Conservation (phyloP, 169 alveolate species). For the Theileria parva region DNA sequence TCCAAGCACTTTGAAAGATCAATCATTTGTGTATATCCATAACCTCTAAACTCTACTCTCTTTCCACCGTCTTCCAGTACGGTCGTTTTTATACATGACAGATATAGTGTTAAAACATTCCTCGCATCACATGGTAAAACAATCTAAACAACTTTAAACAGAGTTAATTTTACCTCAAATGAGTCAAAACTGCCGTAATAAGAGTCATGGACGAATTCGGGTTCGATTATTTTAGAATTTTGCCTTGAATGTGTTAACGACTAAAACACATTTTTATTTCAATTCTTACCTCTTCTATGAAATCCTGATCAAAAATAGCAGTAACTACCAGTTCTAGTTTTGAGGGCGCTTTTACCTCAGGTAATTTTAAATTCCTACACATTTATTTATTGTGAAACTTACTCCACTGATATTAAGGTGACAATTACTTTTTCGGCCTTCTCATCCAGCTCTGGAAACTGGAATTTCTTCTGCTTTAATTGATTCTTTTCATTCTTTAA, state of each 20-base stretch:
- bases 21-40: constrained; percentile 44
- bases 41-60: constrained; percentile 35
- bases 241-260: constrained; percentile 43
- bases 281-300: constrained; percentile 41
- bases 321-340: constrained; percentile 45
- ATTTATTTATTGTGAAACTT: constrained; percentile 6
- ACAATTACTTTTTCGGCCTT: constrained; percentile 44
- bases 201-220: constrained; percentile 23
- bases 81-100: constrained; percentile 23
- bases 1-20: constrained; percentile 19
- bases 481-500: neutral
- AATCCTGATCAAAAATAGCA: constrained; percentile 53
- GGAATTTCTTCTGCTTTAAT: neutral
- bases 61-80: constrained; percentile 25
- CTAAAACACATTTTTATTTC: neutral
- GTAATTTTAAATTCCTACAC: constrained; percentile 36
- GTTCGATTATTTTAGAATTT: constrained; percentile 24
- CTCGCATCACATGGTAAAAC: constrained; percentile 55
- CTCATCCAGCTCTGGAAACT: neutral
- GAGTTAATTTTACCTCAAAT: constrained; percentile 25
- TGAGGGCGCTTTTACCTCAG: constrained; percentile 32
- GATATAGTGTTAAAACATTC: constrained; percentile 32
- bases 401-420: constrained; percentile 37
- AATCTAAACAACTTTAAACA: constrained; percentile 15
- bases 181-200: constrained; percentile 43